Evolutionary conservation across 176 grass and related monocot species (phyloP).

Genomic region (Avena atlantica): DNA sequence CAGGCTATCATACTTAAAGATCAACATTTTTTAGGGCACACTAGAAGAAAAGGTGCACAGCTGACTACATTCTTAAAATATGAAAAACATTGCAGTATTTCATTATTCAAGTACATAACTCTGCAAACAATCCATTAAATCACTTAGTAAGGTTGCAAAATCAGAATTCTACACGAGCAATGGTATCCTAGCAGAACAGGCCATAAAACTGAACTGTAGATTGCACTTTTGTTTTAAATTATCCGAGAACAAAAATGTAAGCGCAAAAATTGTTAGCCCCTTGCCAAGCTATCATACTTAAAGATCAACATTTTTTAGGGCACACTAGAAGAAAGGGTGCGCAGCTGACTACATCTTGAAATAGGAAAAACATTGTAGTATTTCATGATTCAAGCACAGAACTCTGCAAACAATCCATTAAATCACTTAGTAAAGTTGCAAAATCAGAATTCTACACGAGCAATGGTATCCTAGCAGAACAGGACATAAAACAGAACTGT

Average conservation of each 20-base stretch:
- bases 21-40: conserved; percentile 7
- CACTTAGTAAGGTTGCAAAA: conserved; percentile 2
- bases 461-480: conserved; percentile 17
- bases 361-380: neutral
- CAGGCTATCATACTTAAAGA: neutral
- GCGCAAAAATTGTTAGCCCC: conserved; percentile 39
- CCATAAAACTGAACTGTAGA: neutral
- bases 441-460: conserved; percentile 19
- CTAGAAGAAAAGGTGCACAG: neutral
- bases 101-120: conserved; percentile 3
- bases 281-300: neutral
- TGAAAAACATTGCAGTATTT: neutral
- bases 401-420: conserved; percentile 6
- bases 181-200: conserved; percentile 17
- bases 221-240: neutral
- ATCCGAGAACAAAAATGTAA: conserved; percentile 20
- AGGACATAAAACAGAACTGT: neutral
- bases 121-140: conserved; percentile 10
- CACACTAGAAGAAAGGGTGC: neutral
- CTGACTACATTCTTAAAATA: conserved; percentile 1
- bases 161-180: conserved; percentile 20
- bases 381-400: conserved; percentile 9
- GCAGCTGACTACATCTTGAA: neutral
- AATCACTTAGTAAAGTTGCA: conserved; percentile 15
- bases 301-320: conserved; percentile 25